Evolutionary conservation across 495 filamentous ascomycete species (phyloP).

Genomic region (Diplogelasinospora grovesii): DNA sequence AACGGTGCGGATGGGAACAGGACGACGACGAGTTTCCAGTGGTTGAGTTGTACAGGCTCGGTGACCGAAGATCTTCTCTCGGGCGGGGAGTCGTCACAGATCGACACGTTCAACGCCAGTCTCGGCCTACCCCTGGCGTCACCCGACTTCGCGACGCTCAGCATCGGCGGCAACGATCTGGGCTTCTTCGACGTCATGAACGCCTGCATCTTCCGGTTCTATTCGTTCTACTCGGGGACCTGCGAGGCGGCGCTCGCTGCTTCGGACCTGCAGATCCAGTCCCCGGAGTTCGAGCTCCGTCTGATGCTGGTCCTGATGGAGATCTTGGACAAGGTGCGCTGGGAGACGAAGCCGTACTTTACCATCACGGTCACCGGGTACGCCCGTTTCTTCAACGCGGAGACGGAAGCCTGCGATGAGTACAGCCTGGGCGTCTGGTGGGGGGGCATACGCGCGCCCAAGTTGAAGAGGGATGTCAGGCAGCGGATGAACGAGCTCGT

Average conservation of each 20-base stretch:
- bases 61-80: constrained; percentile 28
- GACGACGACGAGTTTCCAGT: constrained; percentile 22
- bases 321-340: constrained; percentile 32
- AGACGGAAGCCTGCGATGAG: constrained; percentile 36
- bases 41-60: constrained; percentile 36
- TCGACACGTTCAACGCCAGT: constrained; percentile 29
- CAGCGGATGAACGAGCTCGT: constrained; percentile 34
- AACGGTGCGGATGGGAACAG: not conserved
- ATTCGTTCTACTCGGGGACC: constrained; percentile 35
- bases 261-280: constrained; percentile 19
- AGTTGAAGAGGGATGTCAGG: constrained; percentile 27
- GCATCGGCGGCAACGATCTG: constrained; percentile 44
- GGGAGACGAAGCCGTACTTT: constrained; percentile 32
- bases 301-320: constrained; percentile 30
- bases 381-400: constrained; percentile 42
- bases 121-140: no score
- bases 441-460: constrained; percentile 24
- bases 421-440: constrained; percentile 35
- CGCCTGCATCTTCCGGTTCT: constrained; percentile 43
- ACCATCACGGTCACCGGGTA: constrained; percentile 40
- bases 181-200: constrained; percentile 44
- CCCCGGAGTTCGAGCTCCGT: constrained; percentile 27
- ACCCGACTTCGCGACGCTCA: constrained; percentile 38
- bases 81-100: constrained; percentile 21
- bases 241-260: constrained; percentile 31